Evolutionary conservation across 352 stramenopile genomes (phyloP).

Genomic region (Pythium plurisporium): DNA sequence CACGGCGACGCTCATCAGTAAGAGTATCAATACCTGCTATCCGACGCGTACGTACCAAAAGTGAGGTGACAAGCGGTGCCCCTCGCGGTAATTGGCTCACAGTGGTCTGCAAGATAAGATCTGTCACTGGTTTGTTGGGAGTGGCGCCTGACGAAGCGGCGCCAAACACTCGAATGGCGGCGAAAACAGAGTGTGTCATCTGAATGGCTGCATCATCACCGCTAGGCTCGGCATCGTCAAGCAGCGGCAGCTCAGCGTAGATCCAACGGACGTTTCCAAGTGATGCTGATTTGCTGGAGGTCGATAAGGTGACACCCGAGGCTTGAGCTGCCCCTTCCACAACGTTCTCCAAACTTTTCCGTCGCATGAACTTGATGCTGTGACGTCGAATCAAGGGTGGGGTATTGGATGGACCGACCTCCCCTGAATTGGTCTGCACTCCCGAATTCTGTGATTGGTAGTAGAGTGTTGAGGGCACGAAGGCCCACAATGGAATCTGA

Average conservation of each 20-base stretch:
- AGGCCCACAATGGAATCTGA: conserved; percentile 22
- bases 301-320: background rate
- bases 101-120: conserved; percentile 16
- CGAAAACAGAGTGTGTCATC: conserved; percentile 22
- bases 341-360: conserved; percentile 19
- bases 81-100: conserved; percentile 7
- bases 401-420: background rate
- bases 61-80: conserved; percentile 23
- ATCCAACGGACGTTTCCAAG: conserved; percentile 30
- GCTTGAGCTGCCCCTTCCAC: background rate
- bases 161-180: conserved; percentile 21
- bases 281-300: background rate
- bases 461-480: conserved; percentile 24
- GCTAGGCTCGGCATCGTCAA: conserved; percentile 24
- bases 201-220: conserved; percentile 21
- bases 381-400: conserved; percentile 9
- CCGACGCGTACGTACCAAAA: conserved; percentile 27
- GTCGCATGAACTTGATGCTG: conserved; percentile 21
- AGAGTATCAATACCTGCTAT: background rate
- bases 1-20: background rate
- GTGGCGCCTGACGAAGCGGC: background rate
- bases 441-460: conserved; percentile 12
- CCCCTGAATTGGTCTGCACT: background rate
- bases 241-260: conserved; percentile 38
- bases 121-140: conserved; percentile 3